These are phyloP conservation scores for Fusarium anthophilum DNA, from an alignment of 2,329 filamentous ascomycete genomes.

Conservation along the genomic window DNA sequence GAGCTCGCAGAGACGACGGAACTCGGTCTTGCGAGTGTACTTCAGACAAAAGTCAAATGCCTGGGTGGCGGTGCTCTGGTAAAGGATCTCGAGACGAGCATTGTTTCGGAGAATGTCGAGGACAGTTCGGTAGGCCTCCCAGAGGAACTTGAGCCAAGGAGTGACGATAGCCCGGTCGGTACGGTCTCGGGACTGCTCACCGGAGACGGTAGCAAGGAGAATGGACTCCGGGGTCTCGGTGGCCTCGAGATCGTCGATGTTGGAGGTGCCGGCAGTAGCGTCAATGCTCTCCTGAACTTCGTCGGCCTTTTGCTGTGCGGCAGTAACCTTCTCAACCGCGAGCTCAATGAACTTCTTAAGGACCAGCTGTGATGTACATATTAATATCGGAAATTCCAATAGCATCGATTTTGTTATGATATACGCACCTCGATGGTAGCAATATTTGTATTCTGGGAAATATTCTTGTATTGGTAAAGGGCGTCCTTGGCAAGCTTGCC, in stretches of 20 bases:
- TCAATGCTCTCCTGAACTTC: slow-evolving; percentile 91
- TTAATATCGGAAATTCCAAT: slow-evolving; percentile 31
- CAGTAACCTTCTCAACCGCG: slow-evolving; percentile 94
- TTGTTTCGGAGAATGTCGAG: slow-evolving; percentile 99
- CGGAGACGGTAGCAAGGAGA: slow-evolving; percentile 95
- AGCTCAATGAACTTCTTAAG: slow-evolving; percentile 98
- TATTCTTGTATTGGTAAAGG: slow-evolving; percentile 99
- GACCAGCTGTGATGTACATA: slow-evolving; percentile 69
- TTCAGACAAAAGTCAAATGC: slow-evolving; percentile 99
- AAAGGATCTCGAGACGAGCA: slow-evolving; percentile 95
- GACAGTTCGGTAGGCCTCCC: slow-evolving; percentile 99
- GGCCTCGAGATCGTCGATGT: slow-evolving; percentile 94
- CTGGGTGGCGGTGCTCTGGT: slow-evolving; percentile 97
- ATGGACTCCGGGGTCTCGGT: slow-evolving; percentile 98
- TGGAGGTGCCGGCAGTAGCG: slow-evolving; percentile 69
- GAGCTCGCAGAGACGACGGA: slow-evolving; percentile 96
- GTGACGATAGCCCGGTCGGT: slow-evolving; percentile 98
- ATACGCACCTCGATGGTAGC: slow-evolving; percentile 87
- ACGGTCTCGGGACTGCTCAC: slow-evolving; percentile 95
- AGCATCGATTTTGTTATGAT: background rate
- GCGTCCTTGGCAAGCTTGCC: slow-evolving; percentile 99
- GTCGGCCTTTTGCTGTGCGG: slow-evolving; percentile 94
- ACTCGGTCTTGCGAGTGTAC: slow-evolving; percentile 98
- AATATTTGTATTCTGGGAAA: slow-evolving; percentile 98
- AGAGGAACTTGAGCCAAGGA: slow-evolving; percentile 98